Evolutionary conservation across 257 asterid genomes (phyloP).

Genomic region (Apocynum venetum): DNA sequence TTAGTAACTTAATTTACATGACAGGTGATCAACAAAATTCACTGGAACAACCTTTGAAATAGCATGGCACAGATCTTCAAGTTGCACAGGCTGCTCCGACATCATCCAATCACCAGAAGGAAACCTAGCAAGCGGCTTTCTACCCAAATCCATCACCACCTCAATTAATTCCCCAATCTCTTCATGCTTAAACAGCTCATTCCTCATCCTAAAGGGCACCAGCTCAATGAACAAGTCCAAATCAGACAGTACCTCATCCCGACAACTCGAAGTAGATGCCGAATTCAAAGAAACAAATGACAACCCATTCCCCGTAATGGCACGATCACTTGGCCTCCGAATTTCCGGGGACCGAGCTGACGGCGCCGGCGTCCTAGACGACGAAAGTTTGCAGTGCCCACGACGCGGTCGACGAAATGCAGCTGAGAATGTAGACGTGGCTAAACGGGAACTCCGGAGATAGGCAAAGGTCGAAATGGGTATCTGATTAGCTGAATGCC

Average conservation of each 20-base stretch:
- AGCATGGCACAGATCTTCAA: slow-evolving; percentile 75
- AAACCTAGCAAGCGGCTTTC: slow-evolving; percentile 91
- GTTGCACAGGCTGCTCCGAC: slow-evolving; percentile 65
- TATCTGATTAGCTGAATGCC: slow-evolving; percentile 59
- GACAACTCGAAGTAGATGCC: slow-evolving; percentile 49
- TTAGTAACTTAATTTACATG: background rate
- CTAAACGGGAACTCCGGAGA: slow-evolving; percentile 24
- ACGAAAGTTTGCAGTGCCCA: slow-evolving; percentile 43
- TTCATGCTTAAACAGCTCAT: slow-evolving; percentile 55
- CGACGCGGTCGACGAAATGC: slow-evolving; percentile 69
- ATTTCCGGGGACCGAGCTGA: slow-evolving; percentile 57
- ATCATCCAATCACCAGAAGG: slow-evolving; percentile 90
- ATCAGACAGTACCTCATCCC: slow-evolving; percentile 66
- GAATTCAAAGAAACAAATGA: slow-evolving; percentile 38
- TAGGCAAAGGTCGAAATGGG: slow-evolving; percentile 56
- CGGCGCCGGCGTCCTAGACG: slow-evolving; percentile 41
- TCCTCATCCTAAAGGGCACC: slow-evolving; percentile 77
- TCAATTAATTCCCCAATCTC: slow-evolving; percentile 70
- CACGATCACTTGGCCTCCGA: slow-evolving; percentile 64
- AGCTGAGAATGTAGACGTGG: slow-evolving; percentile 36
- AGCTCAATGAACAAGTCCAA: slow-evolving; percentile 79
- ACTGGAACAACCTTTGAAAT: slow-evolving; percentile 66
- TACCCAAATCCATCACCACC: slow-evolving; percentile 97
- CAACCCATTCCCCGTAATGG: slow-evolving; percentile 44
- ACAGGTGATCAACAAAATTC: slow-evolving; percentile 5